phyloP scores from a whole-genome alignment of 805 yeast species.

The Myxozyma udenii region DNA sequence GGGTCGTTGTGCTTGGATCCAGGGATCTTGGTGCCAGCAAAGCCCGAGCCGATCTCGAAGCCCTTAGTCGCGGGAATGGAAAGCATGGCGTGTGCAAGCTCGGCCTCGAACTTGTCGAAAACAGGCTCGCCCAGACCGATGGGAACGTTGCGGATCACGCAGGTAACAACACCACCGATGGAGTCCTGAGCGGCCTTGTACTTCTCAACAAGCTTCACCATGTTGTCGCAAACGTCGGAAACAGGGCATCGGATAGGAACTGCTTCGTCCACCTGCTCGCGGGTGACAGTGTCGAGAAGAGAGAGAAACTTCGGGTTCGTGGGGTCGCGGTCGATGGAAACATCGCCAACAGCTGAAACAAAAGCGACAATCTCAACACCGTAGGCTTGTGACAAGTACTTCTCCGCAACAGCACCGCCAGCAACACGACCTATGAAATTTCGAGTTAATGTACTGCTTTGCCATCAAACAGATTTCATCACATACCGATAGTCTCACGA shows the following conservation, averaged over 20 bases:
- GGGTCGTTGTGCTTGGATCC: constrained; percentile 95
- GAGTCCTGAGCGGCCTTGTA: constrained; percentile 86
- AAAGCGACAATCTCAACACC: constrained; percentile 94
- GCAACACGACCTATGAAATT: constrained; percentile 99
- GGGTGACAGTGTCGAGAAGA: constrained; percentile 69
- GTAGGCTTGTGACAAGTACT: constrained; percentile 69
- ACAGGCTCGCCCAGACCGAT: constrained; percentile 97
- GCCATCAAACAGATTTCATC: too few species aligned
- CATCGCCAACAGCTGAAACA: constrained; percentile 85
- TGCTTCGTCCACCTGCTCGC: constrained; percentile 80
- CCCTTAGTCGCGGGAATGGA: constrained; percentile 98
- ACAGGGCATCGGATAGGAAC: constrained; percentile 97
- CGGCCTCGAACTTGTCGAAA: constrained; percentile 93
- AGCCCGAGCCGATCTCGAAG: constrained; percentile 96
- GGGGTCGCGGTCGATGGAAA: constrained; percentile 71
- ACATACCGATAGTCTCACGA: constrained; percentile 94
- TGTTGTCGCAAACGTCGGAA: constrained; percentile 60
- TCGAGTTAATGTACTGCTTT: too few species aligned
- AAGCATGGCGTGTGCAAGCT: constrained; percentile 95
- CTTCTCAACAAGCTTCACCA: constrained; percentile 84
- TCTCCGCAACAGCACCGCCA: constrained; percentile 98
- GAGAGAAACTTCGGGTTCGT: constrained; percentile 56
- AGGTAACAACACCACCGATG: constrained; percentile 96
- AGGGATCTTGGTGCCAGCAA: constrained; percentile 80
- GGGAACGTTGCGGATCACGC: constrained; percentile 92